Percentiles rank a stretch among this genome's conserved stretches.
These are phyloP conservation scores for Porphyrellus sp. DNA, from an alignment of 1,284 basidiomycete species.

Conservation along the genomic window DNA sequence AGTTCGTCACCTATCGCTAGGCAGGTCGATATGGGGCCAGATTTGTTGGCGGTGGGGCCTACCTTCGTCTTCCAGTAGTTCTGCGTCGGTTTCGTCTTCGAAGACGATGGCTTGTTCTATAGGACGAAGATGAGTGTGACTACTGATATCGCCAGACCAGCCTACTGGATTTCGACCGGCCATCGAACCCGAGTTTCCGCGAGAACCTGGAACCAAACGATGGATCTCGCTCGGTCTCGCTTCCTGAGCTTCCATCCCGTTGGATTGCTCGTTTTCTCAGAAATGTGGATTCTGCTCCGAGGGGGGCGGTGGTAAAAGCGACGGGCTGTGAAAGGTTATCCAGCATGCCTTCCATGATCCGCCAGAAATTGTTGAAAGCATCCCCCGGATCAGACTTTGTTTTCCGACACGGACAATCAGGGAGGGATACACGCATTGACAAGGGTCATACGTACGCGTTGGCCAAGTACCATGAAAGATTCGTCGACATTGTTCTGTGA, in stretches of 20 bases:
- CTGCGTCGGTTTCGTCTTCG: conserved; percentile 35
- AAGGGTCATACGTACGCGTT: conserved; percentile 45
- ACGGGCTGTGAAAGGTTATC: conserved; percentile 80
- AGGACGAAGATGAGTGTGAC: conserved; percentile 15
- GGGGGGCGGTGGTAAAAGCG: conserved; percentile 77
- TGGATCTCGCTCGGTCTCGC: conserved; percentile 65
- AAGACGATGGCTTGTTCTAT: conserved; percentile 20
- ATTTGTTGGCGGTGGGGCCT: conserved; percentile 2
- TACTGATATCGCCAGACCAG: not conserved
- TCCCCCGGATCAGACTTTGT: conserved; percentile 69
- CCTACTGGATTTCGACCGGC: conserved; percentile 23
- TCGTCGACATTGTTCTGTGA: conserved; percentile 75
- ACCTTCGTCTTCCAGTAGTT: conserved; percentile 44
- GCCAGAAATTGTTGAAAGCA: conserved; percentile 84
- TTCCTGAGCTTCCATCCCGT: conserved; percentile 52
- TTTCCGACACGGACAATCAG: conserved; percentile 3
- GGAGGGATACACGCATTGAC: conserved; percentile 5
- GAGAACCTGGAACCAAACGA: conserved; percentile 50
- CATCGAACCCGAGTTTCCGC: conserved; percentile 34
- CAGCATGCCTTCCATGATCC: conserved; percentile 76
- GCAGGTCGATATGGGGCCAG: not conserved
- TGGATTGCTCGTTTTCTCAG: conserved; percentile 29
- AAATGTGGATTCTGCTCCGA: conserved; percentile 43
- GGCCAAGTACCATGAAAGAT: conserved; percentile 79
- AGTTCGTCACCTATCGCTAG: conserved; percentile 53